Evolutionary conservation across 225 moss, liverwort and hornwort species (phyloP), one percentile per base, ranked within the genome.

Genomic region (Ulota crispa): DNA sequence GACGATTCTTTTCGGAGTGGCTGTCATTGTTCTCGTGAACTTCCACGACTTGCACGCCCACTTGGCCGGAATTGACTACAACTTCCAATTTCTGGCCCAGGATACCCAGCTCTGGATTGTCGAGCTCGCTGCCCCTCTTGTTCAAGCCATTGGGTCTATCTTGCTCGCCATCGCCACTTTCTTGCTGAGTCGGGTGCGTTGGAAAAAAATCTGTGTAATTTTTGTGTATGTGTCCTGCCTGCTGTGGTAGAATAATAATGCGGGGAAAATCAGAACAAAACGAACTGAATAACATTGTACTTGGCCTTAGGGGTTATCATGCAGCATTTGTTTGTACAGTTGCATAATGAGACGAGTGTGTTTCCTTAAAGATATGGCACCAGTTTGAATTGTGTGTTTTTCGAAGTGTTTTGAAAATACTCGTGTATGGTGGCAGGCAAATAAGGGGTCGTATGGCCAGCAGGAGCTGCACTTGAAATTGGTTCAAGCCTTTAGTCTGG

Each of bases 21-120:
- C 56, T 1, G 1, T 91, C 1, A 43, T 95, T n/a, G 84, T 89
- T 1, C 8, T 87, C 0, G 93, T 89, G 47, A 95, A 95, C 71
- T 54, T 93, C 64, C 95, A 93, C 26, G 95, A 95, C 76, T 82
- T 95, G 62, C 87, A 82, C 36, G 95, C 93, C 6, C 91, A 93
- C 78, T 82, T 93, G 68, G 93, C 89, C 30, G 93, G 93, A 15
- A 88, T 92, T 23, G 92, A 93, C 64, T 93, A 89, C 73, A 86
- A 81, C 52, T 69, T 89, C 23, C 75, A 75, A 14, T 83, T 89
- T 0, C 16, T 93, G 72, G 54, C 88, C 10, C 13, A 81, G 79
- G 93, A 95, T 67, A 55, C 85, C 1, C 94, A 95, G 68, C 62
- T 91, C 34, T 89, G 89, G 59, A 31, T 88, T 15, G 87, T 95